Evolutionary conservation across 2,329 filamentous ascomycete species (phyloP).

Genomic region (Hortaea sp.): DNA sequence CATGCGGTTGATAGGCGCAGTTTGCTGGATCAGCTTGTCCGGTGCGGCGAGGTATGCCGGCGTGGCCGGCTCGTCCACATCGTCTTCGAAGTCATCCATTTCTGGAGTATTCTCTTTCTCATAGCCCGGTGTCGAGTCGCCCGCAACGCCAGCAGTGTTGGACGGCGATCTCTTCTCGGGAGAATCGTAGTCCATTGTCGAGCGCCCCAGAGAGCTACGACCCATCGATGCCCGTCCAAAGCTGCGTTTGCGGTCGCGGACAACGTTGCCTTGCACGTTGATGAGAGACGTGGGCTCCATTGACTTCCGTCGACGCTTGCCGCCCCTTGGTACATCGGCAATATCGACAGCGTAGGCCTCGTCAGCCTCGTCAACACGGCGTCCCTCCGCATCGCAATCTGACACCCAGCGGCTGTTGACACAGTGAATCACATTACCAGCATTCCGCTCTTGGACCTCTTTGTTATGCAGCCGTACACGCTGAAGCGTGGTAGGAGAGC

Average conservation of each 20-base stretch:
- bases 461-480: conserved; percentile 24
- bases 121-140: conserved; percentile 5
- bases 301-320: conserved; percentile 24
- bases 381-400: conserved; percentile 24
- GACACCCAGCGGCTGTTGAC: conserved; percentile 29
- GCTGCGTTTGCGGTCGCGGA: conserved; percentile 21
- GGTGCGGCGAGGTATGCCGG: conserved; percentile 22
- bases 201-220: conserved; percentile 4
- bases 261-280: conserved; percentile 23
- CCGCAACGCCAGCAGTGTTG: not conserved
- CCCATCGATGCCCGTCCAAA: conserved; percentile 18
- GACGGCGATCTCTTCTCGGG: conserved; percentile 7
- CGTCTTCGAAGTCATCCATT: conserved; percentile 19
- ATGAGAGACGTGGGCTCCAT: conserved; percentile 26
- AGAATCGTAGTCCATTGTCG: conserved; percentile 12
- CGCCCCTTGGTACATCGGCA: conserved; percentile 21
- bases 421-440: conserved; percentile 21
- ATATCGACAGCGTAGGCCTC: conserved; percentile 26
- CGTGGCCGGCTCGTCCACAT: conserved; percentile 14
- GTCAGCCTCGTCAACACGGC: conserved; percentile 20
- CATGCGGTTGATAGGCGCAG: conserved; percentile 24
- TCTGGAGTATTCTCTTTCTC: conserved; percentile 7
- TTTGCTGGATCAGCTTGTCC: conserved; percentile 22
- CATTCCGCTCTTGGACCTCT: conserved; percentile 13
- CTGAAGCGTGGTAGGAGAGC: conserved; percentile 25